These are phyloP conservation scores for Fusarium marasasianum DNA, from an alignment of 2,329 filamentous ascomycete species.

Conservation along the genomic window DNA sequence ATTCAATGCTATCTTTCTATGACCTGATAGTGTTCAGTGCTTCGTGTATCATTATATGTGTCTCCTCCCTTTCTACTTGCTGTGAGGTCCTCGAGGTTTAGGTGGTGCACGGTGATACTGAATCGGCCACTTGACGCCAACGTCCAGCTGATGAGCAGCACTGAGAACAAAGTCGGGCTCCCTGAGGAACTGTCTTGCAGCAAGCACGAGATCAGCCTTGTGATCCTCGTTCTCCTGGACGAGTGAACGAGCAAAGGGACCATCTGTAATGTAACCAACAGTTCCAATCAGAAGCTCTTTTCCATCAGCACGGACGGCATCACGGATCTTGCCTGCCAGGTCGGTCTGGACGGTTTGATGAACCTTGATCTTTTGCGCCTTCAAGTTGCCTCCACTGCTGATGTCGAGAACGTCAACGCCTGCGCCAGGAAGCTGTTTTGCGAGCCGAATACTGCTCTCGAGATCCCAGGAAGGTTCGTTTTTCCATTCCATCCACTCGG, in stretches of 20 bases:
- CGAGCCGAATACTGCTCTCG: constrained; percentile 60
- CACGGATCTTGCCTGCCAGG: constrained; percentile 76
- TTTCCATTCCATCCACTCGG: constrained; percentile 68
- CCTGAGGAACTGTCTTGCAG: constrained; percentile 81
- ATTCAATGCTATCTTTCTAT: neutral
- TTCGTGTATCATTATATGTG: neutral
- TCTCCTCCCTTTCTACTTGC: neutral
- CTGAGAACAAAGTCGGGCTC: constrained; percentile 82
- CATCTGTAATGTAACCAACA: constrained; percentile 78
- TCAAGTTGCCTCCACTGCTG: constrained; percentile 77
- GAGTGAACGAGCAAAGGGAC: constrained; percentile 70
- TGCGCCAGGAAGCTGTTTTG: constrained; percentile 68
- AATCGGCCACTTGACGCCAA: constrained; percentile 75
- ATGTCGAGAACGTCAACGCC: constrained; percentile 89
- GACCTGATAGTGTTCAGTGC: neutral
- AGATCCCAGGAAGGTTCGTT: constrained; percentile 69
- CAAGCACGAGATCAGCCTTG: constrained; percentile 75
- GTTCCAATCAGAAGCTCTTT: constrained; percentile 71
- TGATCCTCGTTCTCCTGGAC: constrained; percentile 59
- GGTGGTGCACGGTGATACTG: constrained; percentile 60
- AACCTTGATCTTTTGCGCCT: constrained; percentile 66
- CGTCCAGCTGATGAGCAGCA: constrained; percentile 76
- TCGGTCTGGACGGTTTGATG: constrained; percentile 78
- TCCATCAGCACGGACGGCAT: constrained; percentile 63
- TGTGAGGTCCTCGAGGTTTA: constrained; percentile 7